Conservation (phyloP, 192 early-diverging fungal species). For the Entomortierella chlamydospora region DNA sequence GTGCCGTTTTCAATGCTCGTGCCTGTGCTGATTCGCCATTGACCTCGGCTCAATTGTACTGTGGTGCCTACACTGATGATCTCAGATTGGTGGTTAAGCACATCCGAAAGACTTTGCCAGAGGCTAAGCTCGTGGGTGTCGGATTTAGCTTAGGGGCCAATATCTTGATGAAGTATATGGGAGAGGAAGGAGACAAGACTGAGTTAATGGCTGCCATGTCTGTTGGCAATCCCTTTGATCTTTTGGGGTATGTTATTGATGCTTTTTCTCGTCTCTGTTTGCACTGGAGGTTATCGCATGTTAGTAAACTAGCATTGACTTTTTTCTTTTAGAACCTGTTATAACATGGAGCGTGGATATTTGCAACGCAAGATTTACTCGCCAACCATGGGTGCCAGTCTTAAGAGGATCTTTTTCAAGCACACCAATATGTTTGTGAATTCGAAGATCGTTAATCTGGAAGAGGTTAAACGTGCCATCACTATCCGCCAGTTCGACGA, state of each 20-base stretch:
- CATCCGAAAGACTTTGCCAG: constrained; percentile 66
- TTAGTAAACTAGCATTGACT: constrained; percentile 34
- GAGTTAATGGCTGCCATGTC: constrained; percentile 81
- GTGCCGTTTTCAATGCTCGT: constrained; percentile 90
- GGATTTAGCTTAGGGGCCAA: constrained; percentile 96
- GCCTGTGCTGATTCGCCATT: constrained; percentile 89
- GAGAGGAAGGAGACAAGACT: constrained; percentile 82
- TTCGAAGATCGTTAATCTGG: constrained; percentile 24
- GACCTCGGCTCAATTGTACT: constrained; percentile 83
- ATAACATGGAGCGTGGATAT: constrained; percentile 47
- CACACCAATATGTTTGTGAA: constrained; percentile 45
- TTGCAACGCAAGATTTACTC: constrained; percentile 60
- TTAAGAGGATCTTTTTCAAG: constrained; percentile 57
- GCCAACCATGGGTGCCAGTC: constrained; percentile 58
- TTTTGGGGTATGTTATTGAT: constrained; percentile 62
- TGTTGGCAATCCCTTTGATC: constrained; percentile 90
- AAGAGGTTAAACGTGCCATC: constrained; percentile 59
- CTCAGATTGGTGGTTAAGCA: constrained; percentile 67
- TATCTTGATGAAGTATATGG: constrained; percentile 88
- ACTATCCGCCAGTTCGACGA: constrained; percentile 90
- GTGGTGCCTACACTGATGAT: constrained; percentile 87
- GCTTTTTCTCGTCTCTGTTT: neutral
- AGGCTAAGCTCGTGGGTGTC: constrained; percentile 78
- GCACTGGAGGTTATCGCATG: too few species aligned
- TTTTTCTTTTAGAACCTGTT: constrained; percentile 54